Evolutionary conservation across 495 filamentous ascomycete species (phyloP).

Genomic region (Cladorrhinum samala): DNA sequence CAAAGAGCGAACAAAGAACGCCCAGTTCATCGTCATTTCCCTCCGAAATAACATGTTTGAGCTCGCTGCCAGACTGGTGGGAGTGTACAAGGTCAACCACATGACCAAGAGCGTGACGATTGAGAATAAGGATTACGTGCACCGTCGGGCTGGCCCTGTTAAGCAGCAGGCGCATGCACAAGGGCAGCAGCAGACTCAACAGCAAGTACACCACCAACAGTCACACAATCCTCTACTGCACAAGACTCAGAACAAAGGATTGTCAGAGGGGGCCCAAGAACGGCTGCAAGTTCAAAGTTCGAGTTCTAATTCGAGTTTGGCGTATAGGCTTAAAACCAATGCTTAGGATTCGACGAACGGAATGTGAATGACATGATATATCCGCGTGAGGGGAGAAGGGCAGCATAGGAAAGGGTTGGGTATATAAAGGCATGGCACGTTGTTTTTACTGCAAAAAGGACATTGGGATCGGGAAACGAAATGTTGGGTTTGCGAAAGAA

Average conservation of each 20-base stretch:
- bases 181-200: slow-evolving; percentile 11
- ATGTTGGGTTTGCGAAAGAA: background rate
- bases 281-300: too few species aligned
- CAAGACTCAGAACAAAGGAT: too few species aligned
- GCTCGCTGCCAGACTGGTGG: slow-evolving; percentile 84
- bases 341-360: too few species aligned
- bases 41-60: slow-evolving; percentile 99
- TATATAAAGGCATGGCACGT: too few species aligned
- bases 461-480: background rate
- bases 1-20: slow-evolving; percentile 98
- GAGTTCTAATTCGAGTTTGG: too few species aligned
- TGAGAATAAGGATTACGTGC: slow-evolving; percentile 72
- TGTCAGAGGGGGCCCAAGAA: too few species aligned
- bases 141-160: background rate
- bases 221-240: too few species aligned
- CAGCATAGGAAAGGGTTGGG: too few species aligned
- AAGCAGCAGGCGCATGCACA: background rate
- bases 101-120: slow-evolving; percentile 99
- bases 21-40: slow-evolving; percentile 98
- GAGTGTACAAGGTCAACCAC: slow-evolving; percentile 99
- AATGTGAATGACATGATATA: too few species aligned
- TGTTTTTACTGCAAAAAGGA: too few species aligned
- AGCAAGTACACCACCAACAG: background rate
- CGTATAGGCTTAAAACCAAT: too few species aligned
- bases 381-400: too few species aligned